Evolutionary conservation across 306 rosid genomes (phyloP).

Genomic region (Casuarina cunninghamiana): DNA sequence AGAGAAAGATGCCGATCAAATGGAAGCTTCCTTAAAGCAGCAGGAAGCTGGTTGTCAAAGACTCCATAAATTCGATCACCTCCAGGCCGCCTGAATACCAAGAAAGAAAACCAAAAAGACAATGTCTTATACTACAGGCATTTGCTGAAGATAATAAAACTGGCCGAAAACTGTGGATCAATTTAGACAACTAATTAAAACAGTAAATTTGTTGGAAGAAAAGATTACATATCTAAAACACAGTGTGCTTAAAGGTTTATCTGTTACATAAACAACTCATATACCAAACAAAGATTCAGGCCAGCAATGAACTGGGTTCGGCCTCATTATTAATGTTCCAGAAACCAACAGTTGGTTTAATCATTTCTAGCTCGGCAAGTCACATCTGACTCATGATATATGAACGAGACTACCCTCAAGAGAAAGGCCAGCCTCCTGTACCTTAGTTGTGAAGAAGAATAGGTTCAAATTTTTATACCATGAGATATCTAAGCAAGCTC

Average conservation of each 20-base stretch:
- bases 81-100: conserved; percentile 71
- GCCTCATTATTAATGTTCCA: neutral
- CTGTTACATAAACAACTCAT: conserved; percentile 5
- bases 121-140: neutral
- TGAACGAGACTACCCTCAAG: neutral
- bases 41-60: conserved; percentile 97
- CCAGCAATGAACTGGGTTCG: neutral
- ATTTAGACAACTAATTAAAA: neutral
- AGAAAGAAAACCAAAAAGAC: neutral
- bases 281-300: conserved; percentile 6
- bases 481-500: neutral
- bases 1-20: conserved; percentile 94
- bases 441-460: neutral
- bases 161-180: neutral
- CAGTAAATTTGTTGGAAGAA: neutral
- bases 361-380: neutral
- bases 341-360: neutral
- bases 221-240: neutral
- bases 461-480: neutral
- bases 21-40: conserved; percentile 97
- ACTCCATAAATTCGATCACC: conserved; percentile 96
- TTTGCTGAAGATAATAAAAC: neutral
- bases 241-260: neutral
- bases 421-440: neutral
- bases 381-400: neutral